phyloP scores from a whole-genome alignment of 2,329 filamentous ascomycete species.

The Pestalotiopsis sp. region DNA sequence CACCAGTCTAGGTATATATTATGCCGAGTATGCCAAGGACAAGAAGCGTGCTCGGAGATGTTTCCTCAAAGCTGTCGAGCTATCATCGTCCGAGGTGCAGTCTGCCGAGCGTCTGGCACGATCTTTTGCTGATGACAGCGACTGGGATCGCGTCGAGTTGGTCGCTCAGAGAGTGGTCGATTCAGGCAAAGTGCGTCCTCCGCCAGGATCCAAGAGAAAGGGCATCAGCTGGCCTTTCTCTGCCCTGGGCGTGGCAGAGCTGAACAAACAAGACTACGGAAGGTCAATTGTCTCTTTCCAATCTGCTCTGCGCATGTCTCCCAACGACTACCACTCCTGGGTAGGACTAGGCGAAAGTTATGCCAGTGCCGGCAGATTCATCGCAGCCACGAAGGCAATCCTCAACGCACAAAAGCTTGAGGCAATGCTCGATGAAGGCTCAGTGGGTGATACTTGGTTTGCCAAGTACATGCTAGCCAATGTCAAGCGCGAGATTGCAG shows the following conservation, averaged over 20 bases:
- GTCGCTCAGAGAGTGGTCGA: slow-evolving; percentile 89
- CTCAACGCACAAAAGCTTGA: slow-evolving; percentile 81
- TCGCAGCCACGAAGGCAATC: slow-evolving; percentile 92
- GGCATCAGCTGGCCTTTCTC: slow-evolving; percentile 96
- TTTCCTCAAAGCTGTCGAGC: slow-evolving; percentile 94
- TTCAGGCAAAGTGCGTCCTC: slow-evolving; percentile 88
- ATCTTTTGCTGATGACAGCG: slow-evolving; percentile 84
- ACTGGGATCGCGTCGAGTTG: slow-evolving; percentile 96
- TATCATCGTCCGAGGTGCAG: slow-evolving; percentile 83
- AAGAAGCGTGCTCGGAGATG: slow-evolving; percentile 85
- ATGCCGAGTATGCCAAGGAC: slow-evolving; percentile 88
- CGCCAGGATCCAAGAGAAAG: slow-evolving; percentile 90
- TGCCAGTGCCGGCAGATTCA: slow-evolving; percentile 88
- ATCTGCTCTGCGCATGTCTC: slow-evolving; percentile 80
- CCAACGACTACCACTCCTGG: slow-evolving; percentile 92
- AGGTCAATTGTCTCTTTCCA: slow-evolving; percentile 93
- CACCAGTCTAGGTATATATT: slow-evolving; percentile 87
- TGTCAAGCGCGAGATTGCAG: slow-evolving; percentile 88
- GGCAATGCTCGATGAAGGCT: slow-evolving; percentile 54
- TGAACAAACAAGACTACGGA: slow-evolving; percentile 90
- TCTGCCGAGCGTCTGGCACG: slow-evolving; percentile 86
- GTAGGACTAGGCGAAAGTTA: slow-evolving; percentile 98
- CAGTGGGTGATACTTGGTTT: slow-evolving; percentile 81
- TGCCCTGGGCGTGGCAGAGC: slow-evolving; percentile 88
- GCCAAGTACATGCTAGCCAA: slow-evolving; percentile 97